These are phyloP conservation scores for Microcera coccophila DNA, from an alignment of 2,329 filamentous ascomycete genomes.

Conservation along the genomic window DNA sequence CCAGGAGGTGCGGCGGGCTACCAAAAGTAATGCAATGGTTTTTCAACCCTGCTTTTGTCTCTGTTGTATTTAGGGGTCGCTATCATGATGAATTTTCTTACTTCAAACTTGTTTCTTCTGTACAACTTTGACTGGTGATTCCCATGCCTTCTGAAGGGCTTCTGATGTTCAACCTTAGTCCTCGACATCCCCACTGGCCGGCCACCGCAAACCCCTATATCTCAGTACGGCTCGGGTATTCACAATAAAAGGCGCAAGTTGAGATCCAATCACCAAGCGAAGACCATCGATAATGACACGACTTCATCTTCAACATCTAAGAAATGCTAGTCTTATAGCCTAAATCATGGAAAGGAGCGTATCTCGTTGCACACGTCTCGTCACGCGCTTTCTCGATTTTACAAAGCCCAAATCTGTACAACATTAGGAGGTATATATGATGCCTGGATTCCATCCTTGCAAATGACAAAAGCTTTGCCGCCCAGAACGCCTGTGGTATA, in stretches of 20 bases:
- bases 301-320: slow-evolving; percentile 1
- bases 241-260: not conserved
- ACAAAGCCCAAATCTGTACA: not conserved
- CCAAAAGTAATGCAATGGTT: slow-evolving; percentile 43
- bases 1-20: slow-evolving; percentile 36
- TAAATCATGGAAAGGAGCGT: not conserved
- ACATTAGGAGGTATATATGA: not conserved
- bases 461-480: not conserved
- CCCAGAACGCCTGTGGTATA: not conserved
- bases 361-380: not conserved
- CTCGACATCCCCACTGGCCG: too few species aligned
- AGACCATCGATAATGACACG: too few species aligned
- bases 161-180: too few species aligned
- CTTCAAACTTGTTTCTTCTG: slow-evolving; percentile 1
- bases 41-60: slow-evolving; percentile 33
- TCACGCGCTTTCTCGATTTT: not conserved
- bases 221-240: too few species aligned
- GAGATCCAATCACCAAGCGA: too few species aligned
- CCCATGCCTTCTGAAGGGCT: too few species aligned
- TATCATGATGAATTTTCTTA: slow-evolving; percentile 31
- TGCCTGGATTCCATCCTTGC: not conserved
- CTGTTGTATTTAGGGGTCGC: slow-evolving; percentile 37
- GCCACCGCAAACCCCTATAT: too few species aligned
- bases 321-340: not conserved
- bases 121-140: too few species aligned